Evolutionary conservation across 306 rosid species (phyloP), one percentile per base, ranked within the genome.

Genomic region (Cotoneaster glaucophyllus): DNA sequence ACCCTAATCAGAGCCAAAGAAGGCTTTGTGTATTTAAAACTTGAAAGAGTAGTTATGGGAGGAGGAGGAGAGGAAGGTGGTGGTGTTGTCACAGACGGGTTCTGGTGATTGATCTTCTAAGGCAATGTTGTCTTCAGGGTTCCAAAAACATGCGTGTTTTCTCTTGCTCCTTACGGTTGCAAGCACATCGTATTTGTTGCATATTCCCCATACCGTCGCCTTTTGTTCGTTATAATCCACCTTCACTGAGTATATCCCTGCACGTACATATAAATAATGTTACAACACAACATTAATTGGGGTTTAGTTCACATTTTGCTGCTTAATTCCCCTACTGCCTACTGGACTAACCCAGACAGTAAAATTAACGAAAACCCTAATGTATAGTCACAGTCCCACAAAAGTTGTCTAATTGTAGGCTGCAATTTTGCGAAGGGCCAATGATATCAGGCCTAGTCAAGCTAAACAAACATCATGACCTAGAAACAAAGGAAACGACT

Each of bases 161-260:
- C 98, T 91, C 82, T 93, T 93, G 86, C 82, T 81, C 61, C 87
- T 88, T 1, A 87, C 76, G 3, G 85, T 90, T 64, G 87, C 85
- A 28, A 93, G 79, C 43, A 91, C 94, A 61, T 90, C 91, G 76
- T 83, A 78, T 73, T 91, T 91, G 88, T 93, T 93, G 84, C 98
- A 93, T 82, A 93, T 93, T 82, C 97, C 97, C 98, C 98, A 90
- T 5, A 93, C 94, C 0, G 89, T 93, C 79, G 88, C 96, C 81
- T 93, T 93, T 75, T 93, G 96, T 79, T 91, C 79, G 72, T 72
- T 78, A 54, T 82, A 82, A 69, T 93, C 96, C 82, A 93, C 92
- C 15, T 83, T 91, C 18, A 93, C 83, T 0, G 98, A 93, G 85
- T 93, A 91, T 85, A 93, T 88, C 32, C 98, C 98, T 91, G 85